Conservation (phyloP, 805 yeast species). For the Schwanniomyces polymorphus region DNA sequence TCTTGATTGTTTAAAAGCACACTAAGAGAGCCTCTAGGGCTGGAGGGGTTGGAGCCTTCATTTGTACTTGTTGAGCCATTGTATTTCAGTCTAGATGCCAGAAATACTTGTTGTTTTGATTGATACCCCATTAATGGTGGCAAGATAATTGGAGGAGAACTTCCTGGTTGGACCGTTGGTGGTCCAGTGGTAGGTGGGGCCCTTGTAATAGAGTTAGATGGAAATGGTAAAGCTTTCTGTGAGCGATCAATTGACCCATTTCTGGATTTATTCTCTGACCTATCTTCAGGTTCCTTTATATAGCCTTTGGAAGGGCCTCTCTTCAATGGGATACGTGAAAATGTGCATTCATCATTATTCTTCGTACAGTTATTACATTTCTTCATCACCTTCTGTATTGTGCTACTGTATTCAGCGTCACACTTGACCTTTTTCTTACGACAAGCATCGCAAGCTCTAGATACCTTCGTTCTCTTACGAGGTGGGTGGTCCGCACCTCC, state of each 20-base stretch:
- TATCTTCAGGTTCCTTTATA: constrained; percentile 43
- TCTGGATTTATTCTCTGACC: constrained; percentile 19
- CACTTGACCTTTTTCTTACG: constrained; percentile 72
- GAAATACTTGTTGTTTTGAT: constrained; percentile 7
- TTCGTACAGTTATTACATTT: constrained; percentile 64
- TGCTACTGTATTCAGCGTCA: constrained; percentile 53
- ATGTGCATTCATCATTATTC: constrained; percentile 61
- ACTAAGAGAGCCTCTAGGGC: constrained; percentile 12
- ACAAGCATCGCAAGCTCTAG: constrained; percentile 82
- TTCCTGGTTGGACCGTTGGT: constrained; percentile 5
- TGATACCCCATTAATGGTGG: constrained; percentile 28
- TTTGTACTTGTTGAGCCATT: constrained; percentile 6
- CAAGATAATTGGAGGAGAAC: constrained; percentile 24
- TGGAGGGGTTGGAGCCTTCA: constrained; percentile 13
- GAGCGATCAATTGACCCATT: not conserved
- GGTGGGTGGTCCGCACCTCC: constrained; percentile 13
- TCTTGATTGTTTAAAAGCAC: constrained; percentile 5
- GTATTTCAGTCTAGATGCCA: constrained; percentile 7
- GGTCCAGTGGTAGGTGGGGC: not conserved
- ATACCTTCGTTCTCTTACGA: constrained; percentile 68
- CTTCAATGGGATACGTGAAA: constrained; percentile 70
- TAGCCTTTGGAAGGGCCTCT: constrained; percentile 81
- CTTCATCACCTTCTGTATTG: constrained; percentile 47
- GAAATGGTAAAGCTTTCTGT: constrained; percentile 9
- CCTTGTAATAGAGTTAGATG: constrained; percentile 3